A percentile compares a stretch with the other conserved stretches of the same genome.
Conservation (phyloP, 2,329 filamentous ascomycete genomes). For the Mariannaea sp. region DNA sequence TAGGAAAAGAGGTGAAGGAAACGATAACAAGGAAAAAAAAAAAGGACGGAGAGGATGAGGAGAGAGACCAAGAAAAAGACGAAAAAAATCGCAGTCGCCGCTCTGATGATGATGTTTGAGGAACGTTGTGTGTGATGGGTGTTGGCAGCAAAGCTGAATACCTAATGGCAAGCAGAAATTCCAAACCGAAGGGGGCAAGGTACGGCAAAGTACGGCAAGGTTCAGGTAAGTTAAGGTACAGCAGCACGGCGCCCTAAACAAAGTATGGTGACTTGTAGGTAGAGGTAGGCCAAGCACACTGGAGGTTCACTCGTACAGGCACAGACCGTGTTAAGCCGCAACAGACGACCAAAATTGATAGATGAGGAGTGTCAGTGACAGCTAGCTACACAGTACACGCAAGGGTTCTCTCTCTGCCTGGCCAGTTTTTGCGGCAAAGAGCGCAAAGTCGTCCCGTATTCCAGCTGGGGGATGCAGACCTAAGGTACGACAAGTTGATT, state of each 20-base stretch:
- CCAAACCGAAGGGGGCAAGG: not conserved
- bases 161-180: not conserved
- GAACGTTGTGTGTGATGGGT: slow-evolving; percentile 21
- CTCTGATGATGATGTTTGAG: slow-evolving; percentile 27
- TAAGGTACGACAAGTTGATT: not conserved
- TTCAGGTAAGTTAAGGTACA: not conserved
- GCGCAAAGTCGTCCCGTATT: no score
- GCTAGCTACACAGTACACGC: no score
- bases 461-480: not conserved
- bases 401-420: no score
- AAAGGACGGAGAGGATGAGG: slow-evolving; percentile 32
- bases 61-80: slow-evolving; percentile 27
- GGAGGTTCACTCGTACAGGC: no score
- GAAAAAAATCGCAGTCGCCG: slow-evolving; percentile 32
- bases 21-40: slow-evolving; percentile 23
- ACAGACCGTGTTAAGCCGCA: no score
- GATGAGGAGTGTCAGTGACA: no score
- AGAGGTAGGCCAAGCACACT: no score
- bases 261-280: no score
- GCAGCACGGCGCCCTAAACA: no score
- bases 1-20: slow-evolving; percentile 26
- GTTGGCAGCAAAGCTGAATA: slow-evolving; percentile 8
- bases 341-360: no score
- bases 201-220: not conserved
- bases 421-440: no score